A percentile compares a stretch with the other conserved stretches of the same genome.
Conservation (phyloP, 345 rosid genomes). For the Tarenaya hassleriana region DNA sequence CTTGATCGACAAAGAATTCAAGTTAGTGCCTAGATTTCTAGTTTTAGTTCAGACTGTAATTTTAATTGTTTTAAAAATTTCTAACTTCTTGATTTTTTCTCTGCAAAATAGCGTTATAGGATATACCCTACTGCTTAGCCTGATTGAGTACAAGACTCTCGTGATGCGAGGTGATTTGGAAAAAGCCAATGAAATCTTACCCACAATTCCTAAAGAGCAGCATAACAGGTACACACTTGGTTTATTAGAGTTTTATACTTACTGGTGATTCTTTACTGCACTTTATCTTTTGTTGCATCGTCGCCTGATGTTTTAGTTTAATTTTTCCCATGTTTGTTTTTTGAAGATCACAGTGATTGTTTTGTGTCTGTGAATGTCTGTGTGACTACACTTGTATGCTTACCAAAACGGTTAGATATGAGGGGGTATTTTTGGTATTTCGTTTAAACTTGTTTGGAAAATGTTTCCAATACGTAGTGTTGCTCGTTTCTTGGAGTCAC, state of each 20-base stretch:
- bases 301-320: constrained; percentile 11
- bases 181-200: constrained; percentile 70
- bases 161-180: constrained; percentile 92
- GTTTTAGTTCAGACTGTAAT: constrained; percentile 14
- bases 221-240: constrained; percentile 53
- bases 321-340: too few relatives aligned
- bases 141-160: constrained; percentile 92
- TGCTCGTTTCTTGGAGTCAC: constrained; percentile 97
- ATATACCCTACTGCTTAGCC: constrained; percentile 75
- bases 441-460: constrained; percentile 13
- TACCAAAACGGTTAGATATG: constrained; percentile 5
- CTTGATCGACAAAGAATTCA: constrained; percentile 96
- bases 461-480: constrained; percentile 74
- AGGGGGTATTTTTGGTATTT: background rate
- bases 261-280: constrained; percentile 4
- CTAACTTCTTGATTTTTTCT: constrained; percentile 14
- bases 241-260: constrained; percentile 13
- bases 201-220: constrained; percentile 82
- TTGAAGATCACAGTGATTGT: too few relatives aligned
- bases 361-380: too few relatives aligned
- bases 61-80: constrained; percentile 8
- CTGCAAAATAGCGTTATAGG: constrained; percentile 59
- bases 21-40: constrained; percentile 42
- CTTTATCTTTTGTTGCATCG: constrained; percentile 9
- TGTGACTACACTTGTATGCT: too few relatives aligned